Evolutionary conservation across 129 eudicot genomes (phyloP).

Genomic region (Chrysanthemum lavandulifolium): DNA sequence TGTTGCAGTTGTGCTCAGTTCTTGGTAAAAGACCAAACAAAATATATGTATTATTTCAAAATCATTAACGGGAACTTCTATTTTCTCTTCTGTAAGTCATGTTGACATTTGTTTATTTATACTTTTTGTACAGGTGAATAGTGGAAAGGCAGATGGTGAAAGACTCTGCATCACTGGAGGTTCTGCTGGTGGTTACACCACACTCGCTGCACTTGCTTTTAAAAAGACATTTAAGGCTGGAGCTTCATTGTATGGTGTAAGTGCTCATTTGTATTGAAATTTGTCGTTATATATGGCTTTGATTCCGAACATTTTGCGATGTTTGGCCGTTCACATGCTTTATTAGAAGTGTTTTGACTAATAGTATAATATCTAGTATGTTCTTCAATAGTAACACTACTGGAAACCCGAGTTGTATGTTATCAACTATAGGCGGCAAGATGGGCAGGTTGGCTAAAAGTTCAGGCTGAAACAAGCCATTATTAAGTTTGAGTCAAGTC

Average conservation of each 20-base stretch:
- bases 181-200: constrained; percentile 99
- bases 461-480: no score
- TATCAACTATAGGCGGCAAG: neutral
- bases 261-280: constrained; percentile 34
- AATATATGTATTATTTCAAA: neutral
- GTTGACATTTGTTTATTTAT: constrained; percentile 3
- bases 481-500: no score
- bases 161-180: constrained; percentile 96
- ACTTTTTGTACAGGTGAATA: constrained; percentile 55
- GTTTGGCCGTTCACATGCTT: neutral
- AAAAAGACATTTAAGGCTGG: constrained; percentile 83
- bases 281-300: neutral
- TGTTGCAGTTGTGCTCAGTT: constrained; percentile 97
- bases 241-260: constrained; percentile 92
- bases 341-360: neutral
- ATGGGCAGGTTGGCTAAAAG: no score
- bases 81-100: neutral
- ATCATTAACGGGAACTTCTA: neutral
- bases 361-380: neutral
- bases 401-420: neutral
- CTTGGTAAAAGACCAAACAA: constrained; percentile 49
- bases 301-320: neutral
- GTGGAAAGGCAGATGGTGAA: constrained; percentile 75
- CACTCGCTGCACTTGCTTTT: constrained; percentile 95
- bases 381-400: neutral